Conservation (phyloP, 2,329 filamentous ascomycete species). For the Cryoendolithus antarcticus region DNA sequence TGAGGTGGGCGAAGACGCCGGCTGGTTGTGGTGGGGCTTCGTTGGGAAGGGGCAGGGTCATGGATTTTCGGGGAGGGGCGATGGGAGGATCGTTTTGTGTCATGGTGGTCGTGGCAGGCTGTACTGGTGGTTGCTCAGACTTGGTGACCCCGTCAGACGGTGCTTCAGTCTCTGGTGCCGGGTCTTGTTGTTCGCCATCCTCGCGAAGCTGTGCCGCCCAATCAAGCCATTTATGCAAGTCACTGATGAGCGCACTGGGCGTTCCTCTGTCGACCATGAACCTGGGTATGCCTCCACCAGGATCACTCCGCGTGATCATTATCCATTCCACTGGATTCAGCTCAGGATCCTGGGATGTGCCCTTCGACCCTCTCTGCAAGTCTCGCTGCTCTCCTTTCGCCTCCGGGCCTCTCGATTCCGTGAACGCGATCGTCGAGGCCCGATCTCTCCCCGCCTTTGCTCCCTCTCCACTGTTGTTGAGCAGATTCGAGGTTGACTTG, state of each 20-base stretch:
- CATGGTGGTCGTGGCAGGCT: too few relatives aligned
- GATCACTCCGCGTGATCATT: conserved; percentile 83
- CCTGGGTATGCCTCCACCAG: conserved; percentile 73
- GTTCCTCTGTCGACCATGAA: conserved; percentile 89
- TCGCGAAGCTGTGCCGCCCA: conserved; percentile 43
- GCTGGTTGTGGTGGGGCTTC: conserved; percentile 8
- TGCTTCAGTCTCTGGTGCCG: background rate
- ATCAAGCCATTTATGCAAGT: conserved; percentile 69
- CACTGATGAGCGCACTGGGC: conserved; percentile 63
- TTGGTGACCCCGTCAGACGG: background rate
- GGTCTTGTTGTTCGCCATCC: conserved; percentile 2
- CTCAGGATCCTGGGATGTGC: conserved; percentile 34
- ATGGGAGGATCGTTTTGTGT: background rate
- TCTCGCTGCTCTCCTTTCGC: conserved; percentile 7
- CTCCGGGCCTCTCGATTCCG: conserved; percentile 17
- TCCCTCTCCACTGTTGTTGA: conserved; percentile 6
- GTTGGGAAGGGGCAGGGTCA: background rate
- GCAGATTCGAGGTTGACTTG: conserved; percentile 19
- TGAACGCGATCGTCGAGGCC: background rate
- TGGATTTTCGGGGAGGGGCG: too few relatives aligned
- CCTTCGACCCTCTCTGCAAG: conserved; percentile 7
- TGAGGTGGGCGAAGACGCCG: conserved; percentile 20
- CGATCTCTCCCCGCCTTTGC: conserved; percentile 14
- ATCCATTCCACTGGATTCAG: conserved; percentile 71
- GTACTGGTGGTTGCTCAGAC: background rate